phyloP scores from a whole-genome alignment of 2,329 filamentous ascomycete genomes.

The Hymenoscyphus fraxineus region DNA sequence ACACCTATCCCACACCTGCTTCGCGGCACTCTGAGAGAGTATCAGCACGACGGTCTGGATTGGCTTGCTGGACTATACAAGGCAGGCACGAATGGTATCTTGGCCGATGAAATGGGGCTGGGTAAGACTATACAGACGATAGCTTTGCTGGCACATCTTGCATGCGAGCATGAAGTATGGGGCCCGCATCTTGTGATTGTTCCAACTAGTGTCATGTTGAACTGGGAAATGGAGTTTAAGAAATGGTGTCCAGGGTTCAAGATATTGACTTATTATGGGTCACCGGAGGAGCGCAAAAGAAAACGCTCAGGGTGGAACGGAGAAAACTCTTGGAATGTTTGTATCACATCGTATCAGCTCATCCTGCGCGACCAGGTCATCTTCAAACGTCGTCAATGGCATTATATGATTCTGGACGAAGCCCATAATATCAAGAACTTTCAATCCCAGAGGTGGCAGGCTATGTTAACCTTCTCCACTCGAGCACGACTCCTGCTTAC shows the following conservation, averaged over 20 bases:
- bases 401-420: constrained; percentile 97
- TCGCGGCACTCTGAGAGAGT: constrained; percentile 85
- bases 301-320: constrained; percentile 94
- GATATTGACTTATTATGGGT: constrained; percentile 94
- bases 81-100: constrained; percentile 89
- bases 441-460: constrained; percentile 95
- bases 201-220: constrained; percentile 96
- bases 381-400: constrained; percentile 89
- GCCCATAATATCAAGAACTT: constrained; percentile 99
- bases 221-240: constrained; percentile 99
- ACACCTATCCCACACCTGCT: constrained; percentile 78
- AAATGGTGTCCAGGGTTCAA: constrained; percentile 99
- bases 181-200: constrained; percentile 94
- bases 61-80: constrained; percentile 93
- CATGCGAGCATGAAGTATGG: constrained; percentile 87
- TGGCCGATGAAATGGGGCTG: constrained; percentile 97
- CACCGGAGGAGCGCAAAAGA: constrained; percentile 82
- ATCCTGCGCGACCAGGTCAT: constrained; percentile 91
- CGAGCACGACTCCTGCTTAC: constrained; percentile 82
- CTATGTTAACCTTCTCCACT: constrained; percentile 89
- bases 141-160: constrained; percentile 84
- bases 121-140: constrained; percentile 99
- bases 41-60: constrained; percentile 94
- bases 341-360: constrained; percentile 96
- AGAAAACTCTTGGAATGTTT: constrained; percentile 92